These are phyloP conservation scores for Trichosporon sp. DNA, from an alignment of 1,284 basidiomycete genomes.

Conservation along the genomic window DNA sequence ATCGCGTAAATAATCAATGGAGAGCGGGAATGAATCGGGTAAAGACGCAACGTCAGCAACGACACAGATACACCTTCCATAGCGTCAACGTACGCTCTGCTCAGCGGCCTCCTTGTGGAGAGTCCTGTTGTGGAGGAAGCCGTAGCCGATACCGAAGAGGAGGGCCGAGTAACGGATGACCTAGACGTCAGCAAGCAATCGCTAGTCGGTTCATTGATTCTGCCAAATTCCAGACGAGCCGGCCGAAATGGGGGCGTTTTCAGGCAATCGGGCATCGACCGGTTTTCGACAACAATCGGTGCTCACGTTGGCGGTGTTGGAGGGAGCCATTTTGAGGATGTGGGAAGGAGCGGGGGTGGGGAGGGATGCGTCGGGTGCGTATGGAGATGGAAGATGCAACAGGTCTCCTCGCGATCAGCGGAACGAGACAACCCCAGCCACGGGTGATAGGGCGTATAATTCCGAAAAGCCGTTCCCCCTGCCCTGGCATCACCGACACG, in stretches of 20 bases:
- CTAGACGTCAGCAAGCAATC: constrained; percentile 51
- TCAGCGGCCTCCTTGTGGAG: constrained; percentile 75
- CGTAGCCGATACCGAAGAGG: constrained; percentile 80
- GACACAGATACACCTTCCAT: neutral
- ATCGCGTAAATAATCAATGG: neutral
- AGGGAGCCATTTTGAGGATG: constrained; percentile 37
- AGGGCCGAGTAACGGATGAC: constrained; percentile 94
- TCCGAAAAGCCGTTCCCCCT: neutral
- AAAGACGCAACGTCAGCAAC: neutral
- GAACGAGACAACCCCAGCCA: neutral
- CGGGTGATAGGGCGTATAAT: neutral
- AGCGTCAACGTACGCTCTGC: constrained; percentile 32
- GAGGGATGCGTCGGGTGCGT: constrained; percentile 7
- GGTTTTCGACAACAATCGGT: neutral
- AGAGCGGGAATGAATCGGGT: constrained; percentile 3
- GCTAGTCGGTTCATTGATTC: neutral
- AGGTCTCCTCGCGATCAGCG: neutral
- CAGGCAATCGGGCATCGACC: neutral
- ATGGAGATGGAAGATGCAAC: neutral
- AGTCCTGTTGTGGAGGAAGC: constrained; percentile 84
- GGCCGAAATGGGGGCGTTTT: neutral
- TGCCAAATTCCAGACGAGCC: neutral
- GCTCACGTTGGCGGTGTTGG: constrained; percentile 32
- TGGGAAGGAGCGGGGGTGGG: neutral
- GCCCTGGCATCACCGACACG: neutral